Percentiles rank a stretch among this genome's conserved stretches.
Evolutionary conservation across 2,329 filamentous ascomycete species (phyloP).

Genomic region (Phaeosphaeriaceae sp.): DNA sequence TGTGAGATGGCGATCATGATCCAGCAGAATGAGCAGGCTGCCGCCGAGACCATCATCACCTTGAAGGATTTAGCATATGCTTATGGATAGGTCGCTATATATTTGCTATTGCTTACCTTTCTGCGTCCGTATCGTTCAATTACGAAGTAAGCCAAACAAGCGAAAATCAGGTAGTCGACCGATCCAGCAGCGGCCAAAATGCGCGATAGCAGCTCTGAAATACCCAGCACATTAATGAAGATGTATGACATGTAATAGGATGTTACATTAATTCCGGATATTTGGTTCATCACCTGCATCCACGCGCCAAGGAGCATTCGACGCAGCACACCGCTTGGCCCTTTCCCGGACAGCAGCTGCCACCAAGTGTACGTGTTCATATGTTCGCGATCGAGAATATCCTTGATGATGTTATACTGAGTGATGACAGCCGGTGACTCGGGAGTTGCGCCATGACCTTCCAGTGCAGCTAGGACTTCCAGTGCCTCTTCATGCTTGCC

Average conservation of each 20-base stretch:
- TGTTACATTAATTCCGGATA: conserved; percentile 41
- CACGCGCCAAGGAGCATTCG: conserved; percentile 56
- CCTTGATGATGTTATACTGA: conserved; percentile 49
- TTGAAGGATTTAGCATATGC: conserved; percentile 8
- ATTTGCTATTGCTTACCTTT: conserved; percentile 21
- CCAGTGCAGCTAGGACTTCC: conserved; percentile 45
- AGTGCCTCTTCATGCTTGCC: conserved; percentile 55
- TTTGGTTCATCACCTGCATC: conserved; percentile 57
- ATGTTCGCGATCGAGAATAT: conserved; percentile 53
- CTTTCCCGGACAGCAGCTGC: conserved; percentile 52
- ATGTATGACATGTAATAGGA: conserved; percentile 53
- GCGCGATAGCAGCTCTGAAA: conserved; percentile 41
- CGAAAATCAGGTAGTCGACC: conserved; percentile 56
- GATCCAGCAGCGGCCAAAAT: conserved; percentile 54
- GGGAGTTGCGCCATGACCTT: conserved; percentile 47
- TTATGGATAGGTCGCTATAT: neutral
- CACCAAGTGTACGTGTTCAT: conserved; percentile 55
- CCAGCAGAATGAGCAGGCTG: conserved; percentile 59
- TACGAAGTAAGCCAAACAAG: conserved; percentile 53
- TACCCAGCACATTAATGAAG: conserved; percentile 51
- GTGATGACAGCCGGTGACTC: conserved; percentile 44
- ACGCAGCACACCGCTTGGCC: conserved; percentile 50
- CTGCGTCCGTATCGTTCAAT: conserved; percentile 59
- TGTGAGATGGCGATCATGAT: conserved; percentile 56
- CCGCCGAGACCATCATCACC: conserved; percentile 58